phyloP scores from a whole-genome alignment of 2,329 filamentous ascomycete species.

The Penicillium sumatraense region DNA sequence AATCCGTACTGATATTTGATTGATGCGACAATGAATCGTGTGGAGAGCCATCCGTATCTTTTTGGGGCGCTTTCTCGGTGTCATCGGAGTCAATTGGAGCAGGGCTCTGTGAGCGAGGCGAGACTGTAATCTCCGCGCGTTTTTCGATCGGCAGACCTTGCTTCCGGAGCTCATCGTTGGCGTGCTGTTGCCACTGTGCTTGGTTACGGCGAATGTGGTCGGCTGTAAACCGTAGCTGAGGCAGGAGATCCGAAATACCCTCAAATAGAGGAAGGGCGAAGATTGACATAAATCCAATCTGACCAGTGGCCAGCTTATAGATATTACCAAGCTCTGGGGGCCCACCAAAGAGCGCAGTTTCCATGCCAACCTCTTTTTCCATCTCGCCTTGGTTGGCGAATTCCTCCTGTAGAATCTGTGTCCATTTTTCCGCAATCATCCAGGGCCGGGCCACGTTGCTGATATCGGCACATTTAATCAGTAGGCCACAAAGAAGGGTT shows the following conservation, averaged over 20 bases:
- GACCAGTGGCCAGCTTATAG: slow-evolving; percentile 80
- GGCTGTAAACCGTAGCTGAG: slow-evolving; percentile 81
- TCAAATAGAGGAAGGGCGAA: slow-evolving; percentile 93
- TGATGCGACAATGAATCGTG: slow-evolving; percentile 24
- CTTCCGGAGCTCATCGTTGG: slow-evolving; percentile 36
- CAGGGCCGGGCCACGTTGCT: slow-evolving; percentile 94
- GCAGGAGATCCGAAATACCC: slow-evolving; percentile 82
- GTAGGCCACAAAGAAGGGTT: slow-evolving; percentile 80
- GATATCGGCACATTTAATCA: slow-evolving; percentile 98
- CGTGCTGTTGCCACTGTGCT: slow-evolving; percentile 62
- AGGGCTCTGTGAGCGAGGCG: slow-evolving; percentile 43
- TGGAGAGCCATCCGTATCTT: background rate
- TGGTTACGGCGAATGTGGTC: slow-evolving; percentile 81
- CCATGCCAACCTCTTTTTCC: slow-evolving; percentile 85
- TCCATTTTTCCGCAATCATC: slow-evolving; percentile 84
- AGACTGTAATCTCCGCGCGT: slow-evolving; percentile 30
- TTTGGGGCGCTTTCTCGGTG: slow-evolving; percentile 15
- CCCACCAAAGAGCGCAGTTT: slow-evolving; percentile 79
- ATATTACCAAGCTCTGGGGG: slow-evolving; percentile 82
- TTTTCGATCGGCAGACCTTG: slow-evolving; percentile 28
- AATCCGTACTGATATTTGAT: slow-evolving; percentile 14
- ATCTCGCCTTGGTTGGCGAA: slow-evolving; percentile 92
- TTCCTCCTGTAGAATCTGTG: slow-evolving; percentile 90
- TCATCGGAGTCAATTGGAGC: slow-evolving; percentile 16
- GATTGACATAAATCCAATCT: slow-evolving; percentile 95